phyloP scores from a whole-genome alignment of 345 rosid genomes.

The Citrus mangshanensis region DNA sequence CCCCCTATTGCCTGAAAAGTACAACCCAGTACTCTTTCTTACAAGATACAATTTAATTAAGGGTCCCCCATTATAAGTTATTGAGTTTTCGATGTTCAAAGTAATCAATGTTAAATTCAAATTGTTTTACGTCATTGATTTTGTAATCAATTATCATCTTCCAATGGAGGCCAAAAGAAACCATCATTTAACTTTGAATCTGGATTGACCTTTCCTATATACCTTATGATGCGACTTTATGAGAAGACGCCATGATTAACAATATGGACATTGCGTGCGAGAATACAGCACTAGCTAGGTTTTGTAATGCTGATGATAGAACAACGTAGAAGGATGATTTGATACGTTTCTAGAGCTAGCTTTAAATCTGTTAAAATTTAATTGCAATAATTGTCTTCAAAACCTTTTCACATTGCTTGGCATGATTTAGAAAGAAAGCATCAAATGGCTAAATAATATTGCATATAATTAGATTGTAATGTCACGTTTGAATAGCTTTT shows the following conservation, averaged over 20 bases:
- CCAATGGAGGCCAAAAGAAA: not conserved
- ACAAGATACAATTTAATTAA: not conserved
- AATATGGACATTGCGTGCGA: too few species aligned
- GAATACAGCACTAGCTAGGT: not conserved
- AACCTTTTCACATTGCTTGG: not conserved
- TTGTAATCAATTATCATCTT: not conserved
- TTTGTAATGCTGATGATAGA: not conserved
- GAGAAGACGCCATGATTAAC: too few species aligned
- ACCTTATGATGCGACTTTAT: not conserved
- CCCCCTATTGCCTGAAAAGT: too few species aligned
- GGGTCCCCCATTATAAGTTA: not conserved
- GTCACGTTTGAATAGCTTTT: not conserved
- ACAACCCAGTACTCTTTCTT: too few species aligned
- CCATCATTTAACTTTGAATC: not conserved
- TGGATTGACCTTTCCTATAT: not conserved
- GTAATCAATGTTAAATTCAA: not conserved
- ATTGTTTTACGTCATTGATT: not conserved
- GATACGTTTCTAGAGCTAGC: not conserved
- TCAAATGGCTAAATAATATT: too few species aligned
- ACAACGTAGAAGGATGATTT: not conserved
- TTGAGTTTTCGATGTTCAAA: too few species aligned
- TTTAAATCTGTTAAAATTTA: too few species aligned
- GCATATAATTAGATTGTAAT: not conserved
- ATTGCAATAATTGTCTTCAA: too few species aligned
- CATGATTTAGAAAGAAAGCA: too few species aligned